Percentiles rank a stretch among this genome's conserved stretches.
Evolutionary conservation across 805 yeast genomes (phyloP).

Genomic region (Clavispora fructus): DNA sequence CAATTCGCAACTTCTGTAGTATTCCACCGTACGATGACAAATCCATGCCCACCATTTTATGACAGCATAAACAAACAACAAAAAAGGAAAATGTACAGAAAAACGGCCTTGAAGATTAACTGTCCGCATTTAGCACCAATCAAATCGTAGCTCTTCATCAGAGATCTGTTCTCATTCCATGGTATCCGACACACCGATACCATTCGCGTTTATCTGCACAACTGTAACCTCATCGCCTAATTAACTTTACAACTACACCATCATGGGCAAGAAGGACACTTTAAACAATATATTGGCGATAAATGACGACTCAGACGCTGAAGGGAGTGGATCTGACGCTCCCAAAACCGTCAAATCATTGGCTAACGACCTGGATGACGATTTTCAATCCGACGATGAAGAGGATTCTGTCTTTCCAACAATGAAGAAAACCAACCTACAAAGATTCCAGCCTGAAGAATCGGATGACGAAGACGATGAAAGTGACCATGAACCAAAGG

Average conservation of each 20-base stretch:
- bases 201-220: not conserved
- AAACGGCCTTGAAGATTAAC: too few relatives aligned
- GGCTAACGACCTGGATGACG: constrained; percentile 7
- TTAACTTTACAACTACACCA: not conserved
- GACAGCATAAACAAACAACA: too few relatives aligned
- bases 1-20: too few relatives aligned
- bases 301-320: not conserved
- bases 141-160: too few relatives aligned
- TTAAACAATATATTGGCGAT: not conserved
- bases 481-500: not conserved
- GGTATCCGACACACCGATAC: not conserved
- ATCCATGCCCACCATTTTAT: too few relatives aligned
- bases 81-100: too few relatives aligned
- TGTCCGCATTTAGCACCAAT: too few relatives aligned
- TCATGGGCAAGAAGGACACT: not conserved
- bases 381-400: constrained; percentile 10
- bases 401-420: constrained; percentile 13
- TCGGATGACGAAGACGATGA: constrained; percentile 2
- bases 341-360: not conserved
- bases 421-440: constrained; percentile 3
- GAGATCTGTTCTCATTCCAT: not conserved
- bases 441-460: constrained; percentile 1
- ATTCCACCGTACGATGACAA: too few relatives aligned
- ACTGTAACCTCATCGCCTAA: not conserved
- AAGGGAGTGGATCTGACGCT: not conserved